phyloP scores from a whole-genome alignment of 1,284 basidiomycete genomes.

The Irpex sp. region DNA sequence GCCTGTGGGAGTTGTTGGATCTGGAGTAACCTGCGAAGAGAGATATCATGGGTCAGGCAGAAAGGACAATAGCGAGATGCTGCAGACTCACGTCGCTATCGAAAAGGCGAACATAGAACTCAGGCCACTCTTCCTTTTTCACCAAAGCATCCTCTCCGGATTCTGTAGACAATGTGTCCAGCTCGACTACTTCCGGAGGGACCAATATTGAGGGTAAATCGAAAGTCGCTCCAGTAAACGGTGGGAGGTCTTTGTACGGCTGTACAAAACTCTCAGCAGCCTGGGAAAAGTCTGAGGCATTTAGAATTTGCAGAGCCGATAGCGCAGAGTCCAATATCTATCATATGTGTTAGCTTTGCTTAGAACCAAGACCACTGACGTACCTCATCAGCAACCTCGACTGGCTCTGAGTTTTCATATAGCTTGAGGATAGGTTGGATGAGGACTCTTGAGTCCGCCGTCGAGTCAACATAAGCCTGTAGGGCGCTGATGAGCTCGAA shows the following conservation, averaged over 20 bases:
- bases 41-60: not conserved
- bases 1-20: slow-evolving; percentile 68
- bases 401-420: slow-evolving; percentile 36
- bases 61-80: too few relatives aligned
- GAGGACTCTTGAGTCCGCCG: slow-evolving; percentile 52
- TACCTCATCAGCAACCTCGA: slow-evolving; percentile 61
- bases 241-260: slow-evolving; percentile 55
- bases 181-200: slow-evolving; percentile 83
- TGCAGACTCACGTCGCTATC: slow-evolving; percentile 62
- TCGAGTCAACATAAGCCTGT: slow-evolving; percentile 61
- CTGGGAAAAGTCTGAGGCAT: slow-evolving; percentile 54
- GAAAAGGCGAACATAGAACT: slow-evolving; percentile 72
- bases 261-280: slow-evolving; percentile 57
- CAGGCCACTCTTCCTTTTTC: slow-evolving; percentile 79
- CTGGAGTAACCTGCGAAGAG: slow-evolving; percentile 66
- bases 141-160: slow-evolving; percentile 61
- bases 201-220: slow-evolving; percentile 78
- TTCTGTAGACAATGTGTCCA: slow-evolving; percentile 63
- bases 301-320: slow-evolving; percentile 48
- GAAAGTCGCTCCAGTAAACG: slow-evolving; percentile 50
- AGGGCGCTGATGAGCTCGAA: slow-evolving; percentile 65
- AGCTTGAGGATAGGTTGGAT: slow-evolving; percentile 56
- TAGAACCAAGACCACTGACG: slow-evolving; percentile 8
- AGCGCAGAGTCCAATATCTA: slow-evolving; percentile 68
- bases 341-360: not conserved